Percentiles rank a stretch among this genome's conserved stretches.
Conservation (phyloP, 768 basidiomycete genomes). For the Amanita muscaria region DNA sequence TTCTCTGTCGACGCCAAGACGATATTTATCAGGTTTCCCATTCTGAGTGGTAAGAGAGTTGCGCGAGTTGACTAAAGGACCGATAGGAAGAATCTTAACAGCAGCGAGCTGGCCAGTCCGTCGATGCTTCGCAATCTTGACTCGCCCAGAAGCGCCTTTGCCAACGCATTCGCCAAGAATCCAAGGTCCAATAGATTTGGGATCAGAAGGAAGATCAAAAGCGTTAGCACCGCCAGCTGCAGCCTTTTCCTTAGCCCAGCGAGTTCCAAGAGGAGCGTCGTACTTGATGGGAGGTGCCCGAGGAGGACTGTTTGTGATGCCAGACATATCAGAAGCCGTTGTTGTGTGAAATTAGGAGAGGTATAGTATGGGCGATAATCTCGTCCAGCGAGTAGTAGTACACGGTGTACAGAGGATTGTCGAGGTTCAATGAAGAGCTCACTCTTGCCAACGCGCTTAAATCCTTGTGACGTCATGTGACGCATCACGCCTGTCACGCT, state of each 20-base stretch:
- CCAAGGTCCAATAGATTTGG: slow-evolving; percentile 85
- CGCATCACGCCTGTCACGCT: too few relatives aligned
- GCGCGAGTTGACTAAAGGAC: slow-evolving; percentile 67
- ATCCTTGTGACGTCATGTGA: slow-evolving; percentile 16
- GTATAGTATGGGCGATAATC: slow-evolving; percentile 24
- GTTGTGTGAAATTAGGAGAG: slow-evolving; percentile 18
- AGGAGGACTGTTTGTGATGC: slow-evolving; percentile 48
- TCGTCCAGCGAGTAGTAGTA: slow-evolving; percentile 43
- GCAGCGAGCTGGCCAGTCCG: slow-evolving; percentile 88
- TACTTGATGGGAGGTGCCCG: slow-evolving; percentile 68
- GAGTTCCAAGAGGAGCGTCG: slow-evolving; percentile 60
- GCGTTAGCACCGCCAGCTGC: slow-evolving; percentile 64
- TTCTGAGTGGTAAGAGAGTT: slow-evolving; percentile 55
- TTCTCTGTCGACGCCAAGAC: slow-evolving; percentile 85
- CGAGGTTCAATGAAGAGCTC: slow-evolving; percentile 1
- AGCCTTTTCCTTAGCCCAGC: slow-evolving; percentile 84
- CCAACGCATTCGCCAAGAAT: slow-evolving; percentile 89
- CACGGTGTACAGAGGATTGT: slow-evolving; percentile 14
- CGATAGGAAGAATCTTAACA: slow-evolving; percentile 88
- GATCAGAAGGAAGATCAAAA: slow-evolving; percentile 80
- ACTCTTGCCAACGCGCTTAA: neutral
- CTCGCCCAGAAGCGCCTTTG: slow-evolving; percentile 89
- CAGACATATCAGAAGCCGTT: slow-evolving; percentile 26
- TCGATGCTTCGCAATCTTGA: slow-evolving; percentile 86
- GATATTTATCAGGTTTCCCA: slow-evolving; percentile 71